phyloP scores from a whole-genome alignment of 176 grass and related monocot genomes.

The Eleusine coracana region DNA sequence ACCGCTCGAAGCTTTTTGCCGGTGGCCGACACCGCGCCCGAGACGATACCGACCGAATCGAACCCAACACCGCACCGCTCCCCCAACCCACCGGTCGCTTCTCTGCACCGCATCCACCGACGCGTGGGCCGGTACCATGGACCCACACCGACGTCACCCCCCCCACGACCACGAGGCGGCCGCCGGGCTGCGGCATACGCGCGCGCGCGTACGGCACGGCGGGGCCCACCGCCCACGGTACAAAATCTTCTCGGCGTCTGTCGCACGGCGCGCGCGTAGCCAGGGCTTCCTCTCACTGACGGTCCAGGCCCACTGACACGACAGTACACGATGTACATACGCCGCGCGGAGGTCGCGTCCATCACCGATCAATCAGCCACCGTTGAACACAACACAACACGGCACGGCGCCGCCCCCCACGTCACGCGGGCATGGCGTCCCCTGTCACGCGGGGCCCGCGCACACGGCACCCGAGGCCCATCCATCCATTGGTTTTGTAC shows the following conservation, averaged over 20 bases:
- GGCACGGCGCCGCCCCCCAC: neutral
- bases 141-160: neutral
- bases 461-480: neutral
- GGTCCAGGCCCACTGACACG: neutral
- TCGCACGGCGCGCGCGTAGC: neutral
- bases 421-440: neutral
- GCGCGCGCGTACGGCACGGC: slow-evolving; percentile 26
- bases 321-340: neutral
- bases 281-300: neutral
- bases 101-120: neutral
- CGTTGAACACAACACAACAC: too few relatives aligned
- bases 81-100: neutral
- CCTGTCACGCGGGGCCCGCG: neutral
- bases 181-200: too few relatives aligned
- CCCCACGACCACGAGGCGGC: too few relatives aligned
- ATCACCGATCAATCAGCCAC: neutral
- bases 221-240: neutral
- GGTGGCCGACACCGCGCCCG: slow-evolving; percentile 45
- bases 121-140: neutral
- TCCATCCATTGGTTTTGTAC: neutral
- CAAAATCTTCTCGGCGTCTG: neutral
- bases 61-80: neutral
- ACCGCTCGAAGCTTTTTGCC: slow-evolving; percentile 5
- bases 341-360: neutral
- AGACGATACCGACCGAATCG: neutral